These are phyloP conservation scores for Phytophthora quininea DNA, from an alignment of 352 stramenopile species.

Conservation along the genomic window DNA sequence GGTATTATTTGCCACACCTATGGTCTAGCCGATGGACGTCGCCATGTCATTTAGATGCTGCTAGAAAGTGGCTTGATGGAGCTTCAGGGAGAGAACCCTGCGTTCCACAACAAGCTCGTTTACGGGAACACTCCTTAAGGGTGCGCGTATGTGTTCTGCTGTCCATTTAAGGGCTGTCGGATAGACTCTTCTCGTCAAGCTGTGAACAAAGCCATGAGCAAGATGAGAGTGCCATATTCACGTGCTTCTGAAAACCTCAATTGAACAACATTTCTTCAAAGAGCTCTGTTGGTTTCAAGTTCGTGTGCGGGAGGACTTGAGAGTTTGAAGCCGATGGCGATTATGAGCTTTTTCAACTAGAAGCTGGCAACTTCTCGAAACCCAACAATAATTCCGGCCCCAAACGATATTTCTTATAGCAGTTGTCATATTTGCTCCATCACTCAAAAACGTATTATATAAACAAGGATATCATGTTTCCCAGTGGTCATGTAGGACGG, in stretches of 20 bases:
- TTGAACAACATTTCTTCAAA: conserved; percentile 2
- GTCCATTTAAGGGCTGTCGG: conserved; percentile 10
- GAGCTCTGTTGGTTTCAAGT: no score
- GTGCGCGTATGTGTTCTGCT: conserved; percentile 12
- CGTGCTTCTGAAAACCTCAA: conserved; percentile 12
- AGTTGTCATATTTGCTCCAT: not conserved
- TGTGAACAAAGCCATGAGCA: conserved; percentile 9
- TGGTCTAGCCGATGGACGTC: not conserved
- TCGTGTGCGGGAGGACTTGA: no score
- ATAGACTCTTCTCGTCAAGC: not conserved
- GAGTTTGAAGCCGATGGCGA: no score
- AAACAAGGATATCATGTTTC: not conserved
- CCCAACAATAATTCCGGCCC: not conserved
- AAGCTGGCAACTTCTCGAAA: no score
- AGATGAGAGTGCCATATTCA: conserved; percentile 3
- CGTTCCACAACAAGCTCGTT: conserved; percentile 12
- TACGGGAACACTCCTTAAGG: conserved; percentile 7
- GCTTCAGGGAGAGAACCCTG: conserved; percentile 2
- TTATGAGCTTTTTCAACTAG: no score
- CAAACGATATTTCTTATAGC: not conserved
- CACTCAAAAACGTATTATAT: not conserved
- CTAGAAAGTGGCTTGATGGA: conserved; percentile 7
- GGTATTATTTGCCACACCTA: not conserved
- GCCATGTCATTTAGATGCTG: not conserved
- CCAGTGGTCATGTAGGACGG: no score